Evolutionary conservation across 164 flowering plant genomes (phyloP), one percentile per base, ranked within the genome.

Genomic region (Vitis riparia): DNA sequence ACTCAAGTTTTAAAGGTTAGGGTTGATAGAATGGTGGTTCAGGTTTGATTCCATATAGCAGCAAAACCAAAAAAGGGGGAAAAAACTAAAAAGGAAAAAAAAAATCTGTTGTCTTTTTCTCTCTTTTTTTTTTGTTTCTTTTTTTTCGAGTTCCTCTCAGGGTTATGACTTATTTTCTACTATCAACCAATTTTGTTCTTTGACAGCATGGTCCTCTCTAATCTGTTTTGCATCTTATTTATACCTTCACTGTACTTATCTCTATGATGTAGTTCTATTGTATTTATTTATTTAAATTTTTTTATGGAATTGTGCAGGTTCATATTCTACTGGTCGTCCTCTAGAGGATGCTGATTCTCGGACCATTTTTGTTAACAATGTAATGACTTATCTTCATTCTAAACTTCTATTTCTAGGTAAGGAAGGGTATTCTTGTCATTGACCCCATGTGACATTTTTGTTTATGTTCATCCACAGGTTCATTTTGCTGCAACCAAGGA

Each of bases 401-500:
- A 55, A 59, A 37, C 51, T 32, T 27, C 50, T 10, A 8, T 29
- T 49, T 52, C 2, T n/a, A 15, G n/a, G 52, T 50, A 10, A 8
- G 59, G 23, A 23, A 14, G 10, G 17, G 32, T 30, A 30, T 44
- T 14, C 14, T 60, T 59, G 13, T 50, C 65, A 23, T 23, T 23
- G 27, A 23, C n/a, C 16, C 32, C 27, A 8, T 68, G 11, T 68
- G 16, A 59, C 37, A 1, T 66, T 62, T 51, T 64, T 19, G 15
- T 27, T 16, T 68, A 3, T 65, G 49, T 47, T 50, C 47, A 9
- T 76, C 27, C 50, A 53, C 81, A 95, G 99, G 99, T 95, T 78
- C 97, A 95, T 83, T 91, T 91, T 87, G 98, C 89, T 71, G 98
- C 99, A 51, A 89, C 97, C 55, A 93, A 93, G 82, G 99, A 95